Evolutionary conservation across 106 monocot genomes (phyloP).

Genomic region (Triglochin maritima): DNA sequence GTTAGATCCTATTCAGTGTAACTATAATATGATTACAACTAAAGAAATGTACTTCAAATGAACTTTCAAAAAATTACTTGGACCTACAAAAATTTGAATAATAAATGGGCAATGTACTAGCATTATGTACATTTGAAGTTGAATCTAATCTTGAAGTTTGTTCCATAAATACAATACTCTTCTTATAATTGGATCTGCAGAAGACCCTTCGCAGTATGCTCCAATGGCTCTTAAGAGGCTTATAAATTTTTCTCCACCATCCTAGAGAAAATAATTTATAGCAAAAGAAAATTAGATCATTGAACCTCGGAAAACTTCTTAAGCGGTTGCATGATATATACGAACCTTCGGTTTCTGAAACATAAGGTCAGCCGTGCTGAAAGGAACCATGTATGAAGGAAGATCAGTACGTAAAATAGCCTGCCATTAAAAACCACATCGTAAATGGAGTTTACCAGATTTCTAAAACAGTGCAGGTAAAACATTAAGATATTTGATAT

Average conservation of each 20-base stretch:
- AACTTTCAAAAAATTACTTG: too few relatives aligned
- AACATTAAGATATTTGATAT: too few relatives aligned
- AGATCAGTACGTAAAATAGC: constrained; percentile 82
- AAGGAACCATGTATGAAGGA: constrained; percentile 85
- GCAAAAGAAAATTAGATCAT: neutral
- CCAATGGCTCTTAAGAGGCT: constrained; percentile 78
- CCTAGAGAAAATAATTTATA: constrained; percentile 22
- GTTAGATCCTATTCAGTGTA: too few relatives aligned
- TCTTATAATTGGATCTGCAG: constrained; percentile 59
- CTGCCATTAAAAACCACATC: constrained; percentile 16
- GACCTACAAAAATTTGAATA: too few relatives aligned
- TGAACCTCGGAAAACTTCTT: neutral
- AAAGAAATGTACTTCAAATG: too few relatives aligned
- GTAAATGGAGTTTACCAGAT: too few relatives aligned
- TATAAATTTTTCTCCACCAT: constrained; percentile 66
- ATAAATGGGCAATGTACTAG: too few relatives aligned
- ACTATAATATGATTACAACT: too few relatives aligned
- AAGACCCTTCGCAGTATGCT: constrained; percentile 89
- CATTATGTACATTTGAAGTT: neutral
- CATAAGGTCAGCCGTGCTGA: constrained; percentile 33
- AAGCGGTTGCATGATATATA: too few relatives aligned
- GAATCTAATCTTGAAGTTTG: constrained; percentile 24
- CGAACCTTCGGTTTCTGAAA: constrained; percentile 72
- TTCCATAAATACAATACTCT: constrained; percentile 73
- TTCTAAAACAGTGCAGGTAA: too few relatives aligned